These are phyloP conservation scores for Phytophthora cryptogea DNA, from an alignment of 352 stramenopile genomes.

Conservation along the genomic window DNA sequence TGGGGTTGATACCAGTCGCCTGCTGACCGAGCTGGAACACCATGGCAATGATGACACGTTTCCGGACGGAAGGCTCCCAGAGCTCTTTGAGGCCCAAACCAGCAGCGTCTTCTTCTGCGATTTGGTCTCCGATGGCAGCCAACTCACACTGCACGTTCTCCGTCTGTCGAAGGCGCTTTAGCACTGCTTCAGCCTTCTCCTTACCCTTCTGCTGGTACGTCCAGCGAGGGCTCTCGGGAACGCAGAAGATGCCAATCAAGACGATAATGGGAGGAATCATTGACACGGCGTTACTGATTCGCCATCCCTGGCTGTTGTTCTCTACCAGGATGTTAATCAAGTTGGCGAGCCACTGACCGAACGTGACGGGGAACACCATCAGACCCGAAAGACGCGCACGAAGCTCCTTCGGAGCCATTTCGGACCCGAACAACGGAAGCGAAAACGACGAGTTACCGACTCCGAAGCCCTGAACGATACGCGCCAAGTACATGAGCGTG, in stretches of 20 bases:
- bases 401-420: slow-evolving; percentile 44
- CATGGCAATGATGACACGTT: slow-evolving; percentile 37
- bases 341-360: slow-evolving; percentile 39
- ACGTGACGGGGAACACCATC: slow-evolving; percentile 37
- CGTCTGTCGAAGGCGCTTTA: slow-evolving; percentile 40
- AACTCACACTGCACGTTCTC: slow-evolving; percentile 40
- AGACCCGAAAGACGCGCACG: slow-evolving; percentile 38
- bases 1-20: slow-evolving; percentile 38
- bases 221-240: slow-evolving; percentile 34
- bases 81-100: slow-evolving; percentile 30
- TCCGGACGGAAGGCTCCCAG: slow-evolving; percentile 26
- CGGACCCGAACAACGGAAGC: slow-evolving; percentile 42
- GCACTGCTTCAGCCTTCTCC: slow-evolving; percentile 36
- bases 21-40: slow-evolving; percentile 48
- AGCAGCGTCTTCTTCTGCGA: slow-evolving; percentile 26
- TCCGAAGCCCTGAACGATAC: slow-evolving; percentile 40
- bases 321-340: slow-evolving; percentile 40
- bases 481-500: slow-evolving; percentile 34
- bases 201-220: slow-evolving; percentile 34
- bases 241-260: slow-evolving; percentile 36
- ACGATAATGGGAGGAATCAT: slow-evolving; percentile 46
- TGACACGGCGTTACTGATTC: slow-evolving; percentile 39
- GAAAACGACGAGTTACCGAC: slow-evolving; percentile 46
- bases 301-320: slow-evolving; percentile 33
- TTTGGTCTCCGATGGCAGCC: slow-evolving; percentile 39